These are phyloP conservation scores for Calocybe gambosa DNA, from an alignment of 1,284 basidiomycete species.

Conservation along the genomic window DNA sequence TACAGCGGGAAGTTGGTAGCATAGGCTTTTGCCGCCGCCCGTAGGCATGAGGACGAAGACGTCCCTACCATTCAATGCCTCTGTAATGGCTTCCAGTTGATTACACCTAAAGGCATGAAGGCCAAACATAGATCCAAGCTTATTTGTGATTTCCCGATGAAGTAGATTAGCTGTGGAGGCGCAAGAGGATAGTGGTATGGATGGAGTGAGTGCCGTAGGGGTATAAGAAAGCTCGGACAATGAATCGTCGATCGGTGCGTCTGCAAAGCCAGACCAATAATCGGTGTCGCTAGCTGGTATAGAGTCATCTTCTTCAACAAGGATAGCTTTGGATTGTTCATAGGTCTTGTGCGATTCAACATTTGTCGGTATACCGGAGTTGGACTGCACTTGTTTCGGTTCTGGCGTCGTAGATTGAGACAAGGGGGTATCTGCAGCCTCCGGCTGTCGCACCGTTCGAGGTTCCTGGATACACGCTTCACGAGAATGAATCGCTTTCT, in stretches of 20 bases:
- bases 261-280: conserved; percentile 19
- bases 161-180: conserved; percentile 29
- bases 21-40: conserved; percentile 90
- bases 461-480: conserved; percentile 4
- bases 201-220: not conserved
- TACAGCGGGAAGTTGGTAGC: conserved; percentile 85
- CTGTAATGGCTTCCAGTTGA: conserved; percentile 85
- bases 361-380: not conserved
- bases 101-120: conserved; percentile 73
- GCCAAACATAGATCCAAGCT: conserved; percentile 63
- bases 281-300: conserved; percentile 17
- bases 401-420: not conserved
- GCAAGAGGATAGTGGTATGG: conserved; percentile 1
- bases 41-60: conserved; percentile 97
- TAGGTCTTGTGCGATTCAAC: not conserved
- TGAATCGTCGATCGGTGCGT: conserved; percentile 16
- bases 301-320: conserved; percentile 6
- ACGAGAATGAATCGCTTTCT: conserved; percentile 18
- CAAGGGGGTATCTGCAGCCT: not conserved
- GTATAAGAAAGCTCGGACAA: conserved; percentile 7
- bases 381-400: not conserved
- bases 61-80: conserved; percentile 76
- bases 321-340: not conserved
- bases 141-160: conserved; percentile 55
- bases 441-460: conserved; percentile 3